phyloP scores from a whole-genome alignment of 768 basidiomycete species.

The Lentinula edodes region DNA sequence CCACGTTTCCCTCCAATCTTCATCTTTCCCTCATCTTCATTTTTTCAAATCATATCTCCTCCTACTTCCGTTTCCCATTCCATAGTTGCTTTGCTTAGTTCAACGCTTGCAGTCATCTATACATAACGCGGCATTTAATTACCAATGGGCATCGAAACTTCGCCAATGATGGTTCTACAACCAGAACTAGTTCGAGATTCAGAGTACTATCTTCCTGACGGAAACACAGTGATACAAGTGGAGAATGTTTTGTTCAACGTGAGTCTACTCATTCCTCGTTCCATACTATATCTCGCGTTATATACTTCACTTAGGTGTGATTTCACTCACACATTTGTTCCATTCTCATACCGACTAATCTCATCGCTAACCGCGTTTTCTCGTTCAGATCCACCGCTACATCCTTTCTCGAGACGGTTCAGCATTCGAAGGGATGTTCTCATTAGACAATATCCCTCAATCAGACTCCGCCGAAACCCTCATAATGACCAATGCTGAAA shows the following conservation, averaged over 20 bases:
- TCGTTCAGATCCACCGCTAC: constrained; percentile 16
- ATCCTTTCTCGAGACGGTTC: constrained; percentile 35
- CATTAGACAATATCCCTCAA: constrained; percentile 24
- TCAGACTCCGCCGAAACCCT: constrained; percentile 20
- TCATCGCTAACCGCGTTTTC: not conserved
- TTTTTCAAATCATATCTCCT: not conserved
- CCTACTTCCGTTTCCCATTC: not conserved
- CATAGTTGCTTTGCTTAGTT: not conserved
- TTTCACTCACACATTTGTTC: not conserved
- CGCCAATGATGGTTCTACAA: not conserved
- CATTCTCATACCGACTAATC: not conserved
- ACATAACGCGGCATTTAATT: not conserved
- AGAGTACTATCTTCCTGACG: constrained; percentile 37
- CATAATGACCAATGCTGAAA: constrained; percentile 5
- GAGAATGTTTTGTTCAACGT: constrained; percentile 44
- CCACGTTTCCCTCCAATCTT: not conserved
- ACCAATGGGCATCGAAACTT: not conserved
- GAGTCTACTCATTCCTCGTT: not conserved
- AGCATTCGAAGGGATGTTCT: constrained; percentile 43
- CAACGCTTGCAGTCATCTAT: not conserved
- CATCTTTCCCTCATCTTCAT: not conserved
- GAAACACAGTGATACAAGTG: constrained; percentile 35
- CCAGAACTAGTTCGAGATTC: constrained; percentile 17
- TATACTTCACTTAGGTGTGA: not conserved
- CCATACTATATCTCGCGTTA: not conserved